Evolutionary conservation across 495 filamentous ascomycete genomes (phyloP).

Genomic region (Schizothecium vesticola): DNA sequence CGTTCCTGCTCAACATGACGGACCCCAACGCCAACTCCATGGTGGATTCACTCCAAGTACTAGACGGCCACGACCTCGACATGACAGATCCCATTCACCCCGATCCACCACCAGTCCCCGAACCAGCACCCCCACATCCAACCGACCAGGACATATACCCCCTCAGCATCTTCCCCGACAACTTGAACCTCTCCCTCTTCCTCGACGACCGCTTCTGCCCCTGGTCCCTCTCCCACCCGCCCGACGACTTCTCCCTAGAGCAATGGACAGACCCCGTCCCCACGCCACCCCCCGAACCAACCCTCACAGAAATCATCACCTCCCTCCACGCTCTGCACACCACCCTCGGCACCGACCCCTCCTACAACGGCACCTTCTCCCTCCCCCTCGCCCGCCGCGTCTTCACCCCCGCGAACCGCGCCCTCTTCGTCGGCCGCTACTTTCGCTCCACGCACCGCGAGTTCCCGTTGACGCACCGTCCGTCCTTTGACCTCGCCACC

Average conservation of each 20-base stretch:
- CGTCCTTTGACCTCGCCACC: not conserved
- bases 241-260: not conserved
- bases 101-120: not conserved
- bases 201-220: not conserved
- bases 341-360: not conserved
- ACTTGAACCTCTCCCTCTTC: not conserved
- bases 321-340: not conserved
- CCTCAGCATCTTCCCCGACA: not conserved
- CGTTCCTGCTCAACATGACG: constrained; percentile 14
- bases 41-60: not conserved
- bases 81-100: not conserved
- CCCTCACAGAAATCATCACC: not conserved
- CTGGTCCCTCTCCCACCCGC: not conserved
- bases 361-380: constrained; percentile 15
- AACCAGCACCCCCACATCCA: too few relatives aligned
- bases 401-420: constrained; percentile 19
- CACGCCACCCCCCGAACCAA: not conserved
- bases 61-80: not conserved
- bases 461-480: constrained; percentile 10
- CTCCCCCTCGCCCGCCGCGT: constrained; percentile 23
- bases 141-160: not conserved
- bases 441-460: constrained; percentile 11
- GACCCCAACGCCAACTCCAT: constrained; percentile 15
- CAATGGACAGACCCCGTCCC: not conserved
- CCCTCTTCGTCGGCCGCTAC: constrained; percentile 7